Evolutionary conservation across 257 asterid genomes (phyloP).

Genomic region (Leonotis leonurus): DNA sequence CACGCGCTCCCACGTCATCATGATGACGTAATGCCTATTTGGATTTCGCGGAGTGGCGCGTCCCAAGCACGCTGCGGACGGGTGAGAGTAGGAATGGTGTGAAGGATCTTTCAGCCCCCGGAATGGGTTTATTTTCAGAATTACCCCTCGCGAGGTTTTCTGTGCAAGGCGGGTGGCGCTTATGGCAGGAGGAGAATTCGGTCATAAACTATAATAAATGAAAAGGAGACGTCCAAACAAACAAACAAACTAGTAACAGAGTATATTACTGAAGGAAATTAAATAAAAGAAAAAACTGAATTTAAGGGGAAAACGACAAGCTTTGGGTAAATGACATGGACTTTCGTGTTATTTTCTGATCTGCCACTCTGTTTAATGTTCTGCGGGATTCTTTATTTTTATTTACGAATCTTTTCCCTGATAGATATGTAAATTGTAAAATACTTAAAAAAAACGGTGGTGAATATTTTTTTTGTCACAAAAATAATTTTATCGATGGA

Average conservation of each 20-base stretch:
- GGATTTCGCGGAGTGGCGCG: background rate
- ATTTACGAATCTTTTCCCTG: background rate
- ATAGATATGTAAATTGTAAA: too few species aligned
- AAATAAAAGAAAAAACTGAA: background rate
- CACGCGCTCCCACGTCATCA: slow-evolving; percentile 21
- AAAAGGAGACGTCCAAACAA: slow-evolving; percentile 9
- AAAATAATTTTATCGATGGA: too few species aligned
- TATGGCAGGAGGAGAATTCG: slow-evolving; percentile 14
- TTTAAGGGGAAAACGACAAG: slow-evolving; percentile 14
- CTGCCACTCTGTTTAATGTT: slow-evolving; percentile 8
- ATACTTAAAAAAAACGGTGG: too few species aligned
- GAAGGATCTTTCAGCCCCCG: background rate
- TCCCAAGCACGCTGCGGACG: background rate
- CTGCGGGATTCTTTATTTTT: background rate
- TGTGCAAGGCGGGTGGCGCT: slow-evolving; percentile 9
- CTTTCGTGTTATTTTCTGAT: background rate
- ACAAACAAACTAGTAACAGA: background rate
- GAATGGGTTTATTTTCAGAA: background rate
- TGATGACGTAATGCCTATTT: slow-evolving; percentile 1
- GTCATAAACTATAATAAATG: slow-evolving; percentile 19
- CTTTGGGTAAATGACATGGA: background rate
- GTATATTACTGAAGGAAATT: background rate
- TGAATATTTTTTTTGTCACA: too few species aligned
- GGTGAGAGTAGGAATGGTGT: background rate
- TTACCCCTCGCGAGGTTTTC: slow-evolving; percentile 19